Conservation (phyloP, 306 rosid genomes). For the Inga oerstediana region DNA sequence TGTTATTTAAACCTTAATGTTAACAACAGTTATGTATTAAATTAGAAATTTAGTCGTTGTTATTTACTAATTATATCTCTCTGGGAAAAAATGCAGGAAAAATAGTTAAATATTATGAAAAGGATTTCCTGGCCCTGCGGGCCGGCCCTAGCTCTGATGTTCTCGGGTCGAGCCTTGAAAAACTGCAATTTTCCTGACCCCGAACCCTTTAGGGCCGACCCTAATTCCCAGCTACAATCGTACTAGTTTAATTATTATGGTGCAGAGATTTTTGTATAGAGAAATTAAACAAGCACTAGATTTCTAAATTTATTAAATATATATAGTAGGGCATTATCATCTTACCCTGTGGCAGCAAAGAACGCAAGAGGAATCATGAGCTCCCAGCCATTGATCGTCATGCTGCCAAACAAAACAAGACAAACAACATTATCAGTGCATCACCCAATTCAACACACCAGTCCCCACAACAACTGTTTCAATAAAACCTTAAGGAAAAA, state of each 20-base stretch:
- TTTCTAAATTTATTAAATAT: not conserved
- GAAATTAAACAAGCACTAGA: not conserved
- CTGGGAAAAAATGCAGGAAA: too few relatives aligned
- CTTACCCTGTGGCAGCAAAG: constrained; percentile 61
- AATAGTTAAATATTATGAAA: too few relatives aligned
- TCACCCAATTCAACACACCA: not conserved
- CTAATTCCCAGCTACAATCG: too few relatives aligned
- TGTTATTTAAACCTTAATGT: too few relatives aligned
- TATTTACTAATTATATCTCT: too few relatives aligned
- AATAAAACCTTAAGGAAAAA: not conserved
- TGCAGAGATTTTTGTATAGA: not conserved
- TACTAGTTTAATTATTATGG: not conserved
- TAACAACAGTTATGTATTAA: too few relatives aligned
- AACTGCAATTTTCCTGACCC: too few relatives aligned
- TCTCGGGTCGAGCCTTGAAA: too few relatives aligned
- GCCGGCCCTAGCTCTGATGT: too few relatives aligned
- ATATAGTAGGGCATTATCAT: not conserved
- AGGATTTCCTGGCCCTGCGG: too few relatives aligned
- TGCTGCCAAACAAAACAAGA: constrained; percentile 42
- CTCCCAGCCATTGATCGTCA: constrained; percentile 68
- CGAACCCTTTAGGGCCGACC: too few relatives aligned
- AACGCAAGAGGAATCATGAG: constrained; percentile 67
- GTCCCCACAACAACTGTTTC: not conserved
- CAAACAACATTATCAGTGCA: not conserved
- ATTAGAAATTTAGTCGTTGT: too few relatives aligned